A percentile compares a stretch with the other conserved stretches of the same genome.
These are phyloP conservation scores for Pyrus communis DNA, from an alignment of 306 rosid species.

Conservation along the genomic window DNA sequence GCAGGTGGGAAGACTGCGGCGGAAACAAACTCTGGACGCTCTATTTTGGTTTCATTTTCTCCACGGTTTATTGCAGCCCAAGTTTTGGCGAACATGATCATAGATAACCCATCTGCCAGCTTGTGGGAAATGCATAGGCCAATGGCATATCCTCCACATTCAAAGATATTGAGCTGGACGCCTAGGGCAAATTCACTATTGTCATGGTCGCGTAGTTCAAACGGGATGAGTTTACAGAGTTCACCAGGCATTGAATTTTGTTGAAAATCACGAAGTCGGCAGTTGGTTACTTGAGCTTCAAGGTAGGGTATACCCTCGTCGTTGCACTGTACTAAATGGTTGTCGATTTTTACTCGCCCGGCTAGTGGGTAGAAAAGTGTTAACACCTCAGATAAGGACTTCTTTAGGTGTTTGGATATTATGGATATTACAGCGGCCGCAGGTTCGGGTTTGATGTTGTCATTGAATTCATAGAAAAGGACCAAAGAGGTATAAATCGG, in stretches of 20 bases:
- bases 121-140: not conserved
- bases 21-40: constrained; percentile 16
- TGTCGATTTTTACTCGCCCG: constrained; percentile 16
- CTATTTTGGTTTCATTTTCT: not conserved
- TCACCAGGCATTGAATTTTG: constrained; percentile 32
- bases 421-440: constrained; percentile 5
- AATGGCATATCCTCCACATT: constrained; percentile 35
- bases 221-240: constrained; percentile 4
- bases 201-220: not conserved
- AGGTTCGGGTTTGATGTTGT: not conserved
- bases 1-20: too few relatives aligned
- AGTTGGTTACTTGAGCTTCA: constrained; percentile 22
- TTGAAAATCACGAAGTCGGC: constrained; percentile 23
- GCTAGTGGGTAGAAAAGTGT: constrained; percentile 37
- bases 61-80: constrained; percentile 19
- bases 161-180: constrained; percentile 39
- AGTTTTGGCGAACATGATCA: not conserved
- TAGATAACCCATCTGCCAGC: not conserved
- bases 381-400: constrained; percentile 32
- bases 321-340: constrained; percentile 27
- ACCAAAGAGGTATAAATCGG: not conserved
- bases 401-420: constrained; percentile 26
- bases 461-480: not conserved
- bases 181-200: constrained; percentile 28
- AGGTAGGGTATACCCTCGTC: constrained; percentile 40